phyloP scores from a whole-genome alignment of 768 basidiomycete genomes.

The Suillus tomentosus region DNA sequence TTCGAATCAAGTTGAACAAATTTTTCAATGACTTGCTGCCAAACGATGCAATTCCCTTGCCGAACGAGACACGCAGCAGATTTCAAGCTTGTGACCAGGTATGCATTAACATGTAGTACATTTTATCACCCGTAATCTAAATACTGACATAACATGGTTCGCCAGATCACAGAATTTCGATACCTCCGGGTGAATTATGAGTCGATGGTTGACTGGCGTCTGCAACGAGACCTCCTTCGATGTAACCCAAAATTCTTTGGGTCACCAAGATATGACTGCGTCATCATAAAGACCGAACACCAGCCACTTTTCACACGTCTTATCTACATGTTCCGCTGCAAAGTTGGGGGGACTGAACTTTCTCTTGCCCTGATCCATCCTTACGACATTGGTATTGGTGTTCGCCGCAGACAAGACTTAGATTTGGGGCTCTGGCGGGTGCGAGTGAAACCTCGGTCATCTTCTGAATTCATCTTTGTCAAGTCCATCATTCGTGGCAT shows the following conservation, averaged over 20 bases:
- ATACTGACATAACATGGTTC: too few relatives aligned
- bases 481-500: neutral
- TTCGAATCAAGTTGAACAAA: neutral
- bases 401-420: neutral
- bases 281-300: neutral
- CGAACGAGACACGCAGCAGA: neutral
- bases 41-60: neutral
- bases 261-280: neutral
- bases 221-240: too few relatives aligned
- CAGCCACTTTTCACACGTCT: neutral
- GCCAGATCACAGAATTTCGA: too few relatives aligned
- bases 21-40: neutral
- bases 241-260: neutral
- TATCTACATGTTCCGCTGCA: neutral
- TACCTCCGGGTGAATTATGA: too few relatives aligned
- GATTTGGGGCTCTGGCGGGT: neutral
- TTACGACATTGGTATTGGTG: neutral
- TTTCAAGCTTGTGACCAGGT: neutral
- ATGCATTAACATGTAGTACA: too few relatives aligned
- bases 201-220: too few relatives aligned
- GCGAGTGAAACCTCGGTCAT: neutral
- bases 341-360: neutral
- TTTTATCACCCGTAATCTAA: too few relatives aligned
- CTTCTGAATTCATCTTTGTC: neutral
- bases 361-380: neutral